Conservation (phyloP, 345 rosid genomes). For the Salix brachista region DNA sequence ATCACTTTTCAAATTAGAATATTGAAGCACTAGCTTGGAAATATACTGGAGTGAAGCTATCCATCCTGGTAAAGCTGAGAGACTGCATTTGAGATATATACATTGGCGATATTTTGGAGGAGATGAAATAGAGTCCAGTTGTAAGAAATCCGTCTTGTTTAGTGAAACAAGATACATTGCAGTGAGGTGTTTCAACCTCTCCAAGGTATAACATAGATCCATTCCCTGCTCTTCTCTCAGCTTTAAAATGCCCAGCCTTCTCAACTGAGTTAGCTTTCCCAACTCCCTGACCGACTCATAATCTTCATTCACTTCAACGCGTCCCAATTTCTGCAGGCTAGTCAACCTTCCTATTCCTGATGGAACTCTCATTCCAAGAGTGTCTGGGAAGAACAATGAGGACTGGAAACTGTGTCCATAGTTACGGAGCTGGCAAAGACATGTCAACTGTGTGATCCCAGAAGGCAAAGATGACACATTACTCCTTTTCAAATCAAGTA, state of each 20-base stretch:
- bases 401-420: not conserved
- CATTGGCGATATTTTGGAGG: conserved; percentile 2
- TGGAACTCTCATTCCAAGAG: conserved; percentile 11
- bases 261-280: conserved; percentile 12
- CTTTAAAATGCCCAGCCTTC: conserved; percentile 11
- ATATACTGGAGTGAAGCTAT: conserved; percentile 7
- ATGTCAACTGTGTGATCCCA: conserved; percentile 6
- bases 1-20: conserved; percentile 2
- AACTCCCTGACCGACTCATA: not conserved
- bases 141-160: not conserved
- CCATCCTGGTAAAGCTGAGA: conserved; percentile 7
- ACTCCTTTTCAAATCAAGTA: conserved; percentile 7
- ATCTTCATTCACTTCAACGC: conserved; percentile 1
- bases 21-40: conserved; percentile 6
- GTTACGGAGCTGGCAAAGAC: conserved; percentile 6
- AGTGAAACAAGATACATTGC: not conserved
- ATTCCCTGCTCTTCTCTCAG: conserved; percentile 1
- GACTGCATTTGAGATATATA: not conserved
- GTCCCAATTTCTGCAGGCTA: conserved; percentile 5
- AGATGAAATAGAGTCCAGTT: not conserved
- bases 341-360: conserved; percentile 7
- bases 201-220: not conserved
- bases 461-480: conserved; percentile 2
- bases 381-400: not conserved
- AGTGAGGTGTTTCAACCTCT: not conserved